A percentile compares a stretch with the other conserved stretches of the same genome.
phyloP scores from a whole-genome alignment of 2,329 filamentous ascomycete genomes.

The Calcarisporium arbuscula region DNA sequence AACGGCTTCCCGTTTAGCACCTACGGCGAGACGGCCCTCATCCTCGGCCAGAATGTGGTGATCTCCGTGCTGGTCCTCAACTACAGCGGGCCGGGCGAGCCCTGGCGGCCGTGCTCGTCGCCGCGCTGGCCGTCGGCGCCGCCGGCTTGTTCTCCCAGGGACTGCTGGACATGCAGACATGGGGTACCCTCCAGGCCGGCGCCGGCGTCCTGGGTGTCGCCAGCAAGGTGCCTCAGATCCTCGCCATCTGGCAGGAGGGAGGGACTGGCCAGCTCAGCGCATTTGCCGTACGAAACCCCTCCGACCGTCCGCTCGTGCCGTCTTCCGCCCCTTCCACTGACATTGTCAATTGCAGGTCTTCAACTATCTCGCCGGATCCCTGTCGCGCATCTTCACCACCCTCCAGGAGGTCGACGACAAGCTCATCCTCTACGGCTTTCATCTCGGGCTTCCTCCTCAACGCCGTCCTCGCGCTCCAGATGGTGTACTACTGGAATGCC shows the following conservation, averaged over 20 bases:
- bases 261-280: conserved; percentile 93
- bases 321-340: background rate
- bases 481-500: conserved; percentile 94
- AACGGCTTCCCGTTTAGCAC: conserved; percentile 94
- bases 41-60: conserved; percentile 84
- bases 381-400: conserved; percentile 95
- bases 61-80: conserved; percentile 83
- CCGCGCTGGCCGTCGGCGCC: conserved; percentile 61
- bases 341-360: conserved; percentile 61
- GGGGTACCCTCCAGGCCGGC: conserved; percentile 75
- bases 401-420: conserved; percentile 96
- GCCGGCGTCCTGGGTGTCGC: conserved; percentile 78
- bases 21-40: conserved; percentile 89
- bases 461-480: conserved; percentile 76
- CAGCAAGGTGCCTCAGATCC: conserved; percentile 91
- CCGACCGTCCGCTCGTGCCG: too few relatives aligned
- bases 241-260: conserved; percentile 76
- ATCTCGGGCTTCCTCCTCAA: conserved; percentile 89
- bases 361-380: conserved; percentile 90
- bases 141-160: conserved; percentile 64
- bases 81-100: conserved; percentile 64
- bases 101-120: conserved; percentile 71
- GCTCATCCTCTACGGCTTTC: conserved; percentile 91
- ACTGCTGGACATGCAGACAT: conserved; percentile 57
- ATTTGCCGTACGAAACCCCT: conserved; percentile 76